Conservation (phyloP, 306 rosid genomes). For the Medicago arabica region DNA sequence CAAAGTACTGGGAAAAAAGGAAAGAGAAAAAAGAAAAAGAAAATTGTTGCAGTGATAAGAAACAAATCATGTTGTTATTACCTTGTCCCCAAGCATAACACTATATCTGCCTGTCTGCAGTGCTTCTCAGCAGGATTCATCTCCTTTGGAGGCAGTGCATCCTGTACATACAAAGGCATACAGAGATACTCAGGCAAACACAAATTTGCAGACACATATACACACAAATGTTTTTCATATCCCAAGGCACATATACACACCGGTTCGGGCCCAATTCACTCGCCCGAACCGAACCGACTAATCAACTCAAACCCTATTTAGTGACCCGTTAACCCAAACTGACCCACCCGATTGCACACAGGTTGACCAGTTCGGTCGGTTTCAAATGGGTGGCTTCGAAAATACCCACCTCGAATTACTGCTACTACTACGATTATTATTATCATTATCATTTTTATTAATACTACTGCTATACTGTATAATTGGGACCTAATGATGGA, state of each 20-base stretch:
- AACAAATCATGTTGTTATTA: conserved; percentile 44
- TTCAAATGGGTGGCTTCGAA: too few species aligned
- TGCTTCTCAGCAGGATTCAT: conserved; percentile 96
- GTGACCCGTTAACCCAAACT: too few species aligned
- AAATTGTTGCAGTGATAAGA: conserved; percentile 32
- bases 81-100: conserved; percentile 98
- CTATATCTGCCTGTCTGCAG: conserved; percentile 94
- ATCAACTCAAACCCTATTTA: too few species aligned
- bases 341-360: too few species aligned
- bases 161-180: conserved; percentile 53
- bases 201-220: neutral
- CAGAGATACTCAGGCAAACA: neutral
- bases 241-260: neutral
- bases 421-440: too few species aligned
- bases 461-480: neutral
- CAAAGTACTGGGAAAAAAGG: neutral
- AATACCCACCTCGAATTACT: too few species aligned
- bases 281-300: too few species aligned
- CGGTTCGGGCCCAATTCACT: too few species aligned
- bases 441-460: neutral
- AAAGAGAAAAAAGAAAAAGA: conserved; percentile 2
- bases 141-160: conserved; percentile 94
- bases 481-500: conserved; percentile 23
- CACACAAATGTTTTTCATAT: neutral
- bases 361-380: too few species aligned